phyloP scores from a whole-genome alignment of 176 grass and related monocot genomes.

The Tillandsia leiboldiana region DNA sequence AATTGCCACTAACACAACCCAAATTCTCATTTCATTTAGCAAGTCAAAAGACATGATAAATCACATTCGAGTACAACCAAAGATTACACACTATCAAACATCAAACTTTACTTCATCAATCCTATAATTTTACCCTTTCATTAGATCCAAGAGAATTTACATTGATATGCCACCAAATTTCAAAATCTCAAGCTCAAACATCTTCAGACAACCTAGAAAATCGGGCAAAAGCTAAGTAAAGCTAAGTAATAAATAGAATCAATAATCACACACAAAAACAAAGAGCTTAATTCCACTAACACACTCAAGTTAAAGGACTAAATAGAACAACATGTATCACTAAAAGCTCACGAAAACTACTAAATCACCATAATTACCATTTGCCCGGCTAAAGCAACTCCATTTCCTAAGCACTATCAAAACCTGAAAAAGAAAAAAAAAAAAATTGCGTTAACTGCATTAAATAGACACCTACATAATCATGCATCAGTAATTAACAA shows the following conservation, averaged over 20 bases:
- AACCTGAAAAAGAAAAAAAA: constrained; percentile 34
- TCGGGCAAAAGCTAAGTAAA: neutral
- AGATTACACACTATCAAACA: too few relatives aligned
- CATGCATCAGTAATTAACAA: neutral
- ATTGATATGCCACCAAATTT: too few relatives aligned
- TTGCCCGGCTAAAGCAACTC: constrained; percentile 34
- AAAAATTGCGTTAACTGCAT: constrained; percentile 11
- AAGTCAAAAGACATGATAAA: neutral
- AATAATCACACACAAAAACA: neutral
- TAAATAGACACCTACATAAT: neutral
- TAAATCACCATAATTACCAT: constrained; percentile 13
- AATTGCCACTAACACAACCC: constrained; percentile 5
- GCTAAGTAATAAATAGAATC: neutral
- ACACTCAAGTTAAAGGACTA: constrained; percentile 5
- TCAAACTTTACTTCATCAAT: too few relatives aligned
- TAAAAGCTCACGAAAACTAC: neutral
- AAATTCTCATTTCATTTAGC: neutral
- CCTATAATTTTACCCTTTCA: too few relatives aligned
- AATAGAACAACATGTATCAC: neutral
- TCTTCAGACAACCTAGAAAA: neutral
- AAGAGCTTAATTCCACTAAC: neutral
- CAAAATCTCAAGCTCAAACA: neutral
- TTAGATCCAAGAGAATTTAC: too few relatives aligned
- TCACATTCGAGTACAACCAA: too few relatives aligned
- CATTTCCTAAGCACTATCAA: constrained; percentile 75